Percentiles rank a stretch among this genome's conserved stretches.
Evolutionary conservation across 2,329 filamentous ascomycete genomes (phyloP).

Genomic region (Diaporthe ilicicola): DNA sequence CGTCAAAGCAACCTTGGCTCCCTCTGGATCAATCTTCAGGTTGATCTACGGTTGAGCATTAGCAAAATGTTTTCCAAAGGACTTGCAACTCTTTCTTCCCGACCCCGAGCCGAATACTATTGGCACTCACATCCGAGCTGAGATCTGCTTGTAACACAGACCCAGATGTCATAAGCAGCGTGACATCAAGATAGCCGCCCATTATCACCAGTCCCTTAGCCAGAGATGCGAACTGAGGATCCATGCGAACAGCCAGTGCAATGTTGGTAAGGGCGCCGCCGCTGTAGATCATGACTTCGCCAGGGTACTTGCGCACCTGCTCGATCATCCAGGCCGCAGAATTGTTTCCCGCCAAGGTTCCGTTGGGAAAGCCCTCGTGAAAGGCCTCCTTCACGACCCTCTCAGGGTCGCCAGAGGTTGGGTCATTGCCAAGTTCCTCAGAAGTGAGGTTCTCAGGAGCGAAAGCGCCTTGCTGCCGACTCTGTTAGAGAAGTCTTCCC

Average conservation of each 20-base stretch:
- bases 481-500: background rate
- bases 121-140: conserved; percentile 38
- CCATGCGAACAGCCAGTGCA: conserved; percentile 54
- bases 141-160: conserved; percentile 38
- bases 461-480: conserved; percentile 50
- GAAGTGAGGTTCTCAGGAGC: conserved; percentile 51
- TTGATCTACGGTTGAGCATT: conserved; percentile 50
- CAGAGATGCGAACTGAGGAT: conserved; percentile 54
- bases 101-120: conserved; percentile 29
- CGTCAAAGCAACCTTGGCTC: conserved; percentile 56
- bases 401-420: conserved; percentile 53
- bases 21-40: conserved; percentile 60
- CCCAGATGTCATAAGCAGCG: conserved; percentile 43
- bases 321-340: conserved; percentile 57
- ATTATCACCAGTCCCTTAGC: conserved; percentile 58
- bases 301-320: conserved; percentile 57
- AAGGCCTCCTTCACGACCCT: conserved; percentile 52
- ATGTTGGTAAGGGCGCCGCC: conserved; percentile 58
- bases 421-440: conserved; percentile 52
- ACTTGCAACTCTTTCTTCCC: conserved; percentile 33
- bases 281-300: conserved; percentile 57
- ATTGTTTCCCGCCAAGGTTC: conserved; percentile 47
- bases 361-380: conserved; percentile 55
- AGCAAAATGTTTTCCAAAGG: background rate
- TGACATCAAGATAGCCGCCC: conserved; percentile 58